These are phyloP conservation scores for Alternaria postmessia DNA, from an alignment of 2,329 filamentous ascomycete genomes.

Conservation along the genomic window DNA sequence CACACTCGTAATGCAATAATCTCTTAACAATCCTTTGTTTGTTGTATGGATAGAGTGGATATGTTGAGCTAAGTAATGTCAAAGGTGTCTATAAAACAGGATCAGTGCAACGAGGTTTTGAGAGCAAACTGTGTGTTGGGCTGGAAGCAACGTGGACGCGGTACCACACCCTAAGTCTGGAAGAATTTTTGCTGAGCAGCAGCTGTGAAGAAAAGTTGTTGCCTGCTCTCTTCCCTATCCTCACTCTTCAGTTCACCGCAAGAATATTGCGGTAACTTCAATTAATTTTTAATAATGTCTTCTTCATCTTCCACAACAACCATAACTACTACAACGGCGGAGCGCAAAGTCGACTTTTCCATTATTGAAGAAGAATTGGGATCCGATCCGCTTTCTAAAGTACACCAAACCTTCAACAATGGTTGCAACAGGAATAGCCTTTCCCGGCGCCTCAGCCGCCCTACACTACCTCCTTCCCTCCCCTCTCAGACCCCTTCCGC, in stretches of 20 bases:
- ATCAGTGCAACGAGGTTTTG: not conserved
- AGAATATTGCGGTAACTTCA: not conserved
- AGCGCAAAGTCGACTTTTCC: conserved; percentile 3
- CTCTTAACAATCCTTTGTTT: not conserved
- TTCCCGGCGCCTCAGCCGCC: conserved; percentile 3
- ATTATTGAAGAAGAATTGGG: not conserved
- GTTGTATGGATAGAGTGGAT: not conserved
- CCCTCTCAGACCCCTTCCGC: conserved; percentile 9
- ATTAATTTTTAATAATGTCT: not conserved
- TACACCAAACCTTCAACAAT: not conserved
- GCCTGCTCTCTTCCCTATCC: not conserved
- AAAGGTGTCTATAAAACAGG: not conserved
- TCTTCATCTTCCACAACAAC: not conserved
- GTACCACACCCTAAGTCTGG: not conserved
- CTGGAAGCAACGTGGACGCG: not conserved
- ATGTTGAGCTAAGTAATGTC: not conserved
- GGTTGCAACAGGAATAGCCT: not conserved
- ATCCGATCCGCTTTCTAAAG: not conserved
- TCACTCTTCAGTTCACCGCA: not conserved
- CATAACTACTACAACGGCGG: not conserved
- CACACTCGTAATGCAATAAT: not conserved
- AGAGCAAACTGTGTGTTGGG: not conserved
- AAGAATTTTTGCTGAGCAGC: not conserved
- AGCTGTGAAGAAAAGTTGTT: not conserved
- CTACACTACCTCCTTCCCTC: conserved; percentile 12